Base-by-base conservation (phyloP, 2,329 filamentous ascomycete species). In the Emmonsiellopsis sp. region DNA sequence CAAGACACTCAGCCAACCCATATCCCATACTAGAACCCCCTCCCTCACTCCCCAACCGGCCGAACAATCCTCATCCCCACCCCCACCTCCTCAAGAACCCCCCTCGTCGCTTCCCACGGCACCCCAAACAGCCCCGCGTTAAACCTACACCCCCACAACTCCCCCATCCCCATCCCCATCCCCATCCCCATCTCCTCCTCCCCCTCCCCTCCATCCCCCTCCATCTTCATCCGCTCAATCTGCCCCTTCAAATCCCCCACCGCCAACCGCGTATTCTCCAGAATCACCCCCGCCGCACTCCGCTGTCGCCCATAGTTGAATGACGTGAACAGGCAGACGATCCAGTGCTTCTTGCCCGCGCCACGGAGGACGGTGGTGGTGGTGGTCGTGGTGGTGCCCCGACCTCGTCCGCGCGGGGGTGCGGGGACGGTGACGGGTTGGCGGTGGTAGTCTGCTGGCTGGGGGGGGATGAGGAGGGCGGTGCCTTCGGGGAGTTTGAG, bases 301-400 rank as follows among this genome's bases (percentile, higher is more conserved):
- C 64, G 60, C 31, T 70, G 74, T 5, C 56, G 62, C 42, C 81
- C 81, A 54, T 73, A 78, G 2, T 66, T 65, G 2, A 65, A 61
- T 2, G 77, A 81, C 0, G 80, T 84, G 57, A 83, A 83, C 0
- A 84, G 63, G 57, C 81, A 84, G 0, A 77, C 75, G 31, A 84
- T 73, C 73, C 77, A 84, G 53, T 81, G 77, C 10, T 65, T 63
- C 21, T 63, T 68, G 4, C 56, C 50, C 3, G 52, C 53, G 1
- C 53, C 17, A 6, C 54, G 45, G 6, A 56, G 47, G 11, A 46
- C 51, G 9, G 34, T 21, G 6, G 45, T 43, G 9, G 51, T 17
- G 31, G 17, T 7, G 6, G 31, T 42, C 14, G 32, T 42, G 44
- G 13, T n/a, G 21, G 17, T 17, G 10, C 43, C 42, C 8, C 52